Evolutionary conservation across 2,329 filamentous ascomycete species (phyloP).

Genomic region (Corynespora cassiicola): DNA sequence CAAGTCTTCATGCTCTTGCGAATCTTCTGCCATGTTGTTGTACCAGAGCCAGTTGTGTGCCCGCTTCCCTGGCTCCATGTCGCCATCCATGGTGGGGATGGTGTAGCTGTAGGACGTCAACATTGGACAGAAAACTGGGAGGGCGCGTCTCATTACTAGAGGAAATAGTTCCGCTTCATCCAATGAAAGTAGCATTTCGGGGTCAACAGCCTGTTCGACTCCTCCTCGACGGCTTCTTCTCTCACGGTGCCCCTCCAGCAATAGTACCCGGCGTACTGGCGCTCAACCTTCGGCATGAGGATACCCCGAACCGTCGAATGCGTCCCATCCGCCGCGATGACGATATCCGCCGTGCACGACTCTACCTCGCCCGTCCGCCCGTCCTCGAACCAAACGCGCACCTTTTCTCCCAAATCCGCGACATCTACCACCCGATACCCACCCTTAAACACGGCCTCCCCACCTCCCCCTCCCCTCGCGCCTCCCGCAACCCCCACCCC

Average conservation of each 20-base stretch:
- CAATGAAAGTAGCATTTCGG: constrained; percentile 3
- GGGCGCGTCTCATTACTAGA: constrained; percentile 2
- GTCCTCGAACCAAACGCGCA: constrained; percentile 1
- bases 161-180: constrained; percentile 4
- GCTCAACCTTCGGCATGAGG: constrained; percentile 1
- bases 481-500: not conserved
- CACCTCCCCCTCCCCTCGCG: too few species aligned
- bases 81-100: constrained; percentile 49
- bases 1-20: constrained; percentile 39
- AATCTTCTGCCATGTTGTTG: constrained; percentile 41
- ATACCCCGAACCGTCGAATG: constrained; percentile 6
- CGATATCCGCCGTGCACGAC: constrained; percentile 5
- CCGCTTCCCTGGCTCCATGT: constrained; percentile 38
- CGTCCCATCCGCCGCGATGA: constrained; percentile 11
- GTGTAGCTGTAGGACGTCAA: constrained; percentile 31
- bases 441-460: not conserved
- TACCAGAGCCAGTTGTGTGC: constrained; percentile 55
- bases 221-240: constrained; percentile 6
- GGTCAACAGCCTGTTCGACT: too few species aligned
- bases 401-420: constrained; percentile 1
- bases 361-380: not conserved
- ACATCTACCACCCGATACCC: not conserved
- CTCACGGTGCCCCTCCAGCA: constrained; percentile 8
- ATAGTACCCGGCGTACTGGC: constrained; percentile 12
- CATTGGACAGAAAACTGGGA: too few species aligned